Percentiles rank a stretch among this genome's conserved stretches.
phyloP scores from a whole-genome alignment of 768 basidiomycete species.

The Auriculariales sp. region DNA sequence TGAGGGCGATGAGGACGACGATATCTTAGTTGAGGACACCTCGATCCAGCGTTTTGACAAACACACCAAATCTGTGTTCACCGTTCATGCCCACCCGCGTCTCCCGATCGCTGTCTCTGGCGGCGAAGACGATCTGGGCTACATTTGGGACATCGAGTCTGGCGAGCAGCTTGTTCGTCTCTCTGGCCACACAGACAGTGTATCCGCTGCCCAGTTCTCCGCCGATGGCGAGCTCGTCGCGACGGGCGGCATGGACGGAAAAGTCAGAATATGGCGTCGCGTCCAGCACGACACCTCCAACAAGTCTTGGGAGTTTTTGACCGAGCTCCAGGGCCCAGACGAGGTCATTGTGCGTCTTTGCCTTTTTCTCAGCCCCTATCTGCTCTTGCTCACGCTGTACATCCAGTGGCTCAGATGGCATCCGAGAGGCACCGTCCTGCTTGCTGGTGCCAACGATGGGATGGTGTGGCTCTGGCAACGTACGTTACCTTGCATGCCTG shows the following conservation, averaged over 20 bases:
- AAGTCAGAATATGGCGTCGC: slow-evolving; percentile 80
- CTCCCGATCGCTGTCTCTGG: slow-evolving; percentile 78
- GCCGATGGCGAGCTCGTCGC: slow-evolving; percentile 84
- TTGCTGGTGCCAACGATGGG: slow-evolving; percentile 85
- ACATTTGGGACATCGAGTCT: slow-evolving; percentile 78
- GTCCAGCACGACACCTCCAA: slow-evolving; percentile 30
- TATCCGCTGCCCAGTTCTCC: slow-evolving; percentile 67
- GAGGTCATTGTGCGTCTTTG: slow-evolving; percentile 69
- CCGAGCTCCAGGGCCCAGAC: slow-evolving; percentile 83
- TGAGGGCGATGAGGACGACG: slow-evolving; percentile 18
- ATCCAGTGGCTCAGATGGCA: slow-evolving; percentile 88
- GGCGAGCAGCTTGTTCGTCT: slow-evolving; percentile 73
- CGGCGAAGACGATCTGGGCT: slow-evolving; percentile 90
- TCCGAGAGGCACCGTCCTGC: slow-evolving; percentile 76
- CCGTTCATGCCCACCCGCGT: slow-evolving; percentile 68
- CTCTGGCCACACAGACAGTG: slow-evolving; percentile 87
- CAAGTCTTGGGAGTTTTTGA: slow-evolving; percentile 86
- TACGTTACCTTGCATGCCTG: slow-evolving; percentile 34
- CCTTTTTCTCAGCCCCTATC: background rate
- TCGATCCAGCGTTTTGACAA: slow-evolving; percentile 52
- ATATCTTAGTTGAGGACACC: slow-evolving; percentile 34
- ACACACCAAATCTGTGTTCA: slow-evolving; percentile 72
- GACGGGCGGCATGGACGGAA: slow-evolving; percentile 97
- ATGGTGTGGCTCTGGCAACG: slow-evolving; percentile 97
- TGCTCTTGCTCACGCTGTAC: background rate